Base-by-base conservation (phyloP, 331 rosid species). In the Quercus tomentella region DNA sequence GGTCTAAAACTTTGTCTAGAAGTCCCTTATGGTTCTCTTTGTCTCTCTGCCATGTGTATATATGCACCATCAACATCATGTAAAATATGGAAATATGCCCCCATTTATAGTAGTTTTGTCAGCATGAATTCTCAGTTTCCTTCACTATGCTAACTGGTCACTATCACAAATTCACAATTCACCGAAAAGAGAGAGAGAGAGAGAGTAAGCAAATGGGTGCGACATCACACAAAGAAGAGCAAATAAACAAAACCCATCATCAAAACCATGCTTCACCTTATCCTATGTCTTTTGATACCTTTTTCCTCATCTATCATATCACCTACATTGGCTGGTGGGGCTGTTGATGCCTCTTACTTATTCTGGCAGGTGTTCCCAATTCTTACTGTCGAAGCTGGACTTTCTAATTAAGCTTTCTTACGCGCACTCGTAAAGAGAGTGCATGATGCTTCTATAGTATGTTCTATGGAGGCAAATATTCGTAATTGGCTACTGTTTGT, bases 231-330 rank as follows among this genome's bases (percentile, higher is more conserved):
- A 82, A 81, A 81, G 75, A 87, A 81, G 72, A 70, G 79, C 80
- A 80, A 71, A 35, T 8, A 81, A 66, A 35, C 12, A 81, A 66
- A 86, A 79, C 79, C 52, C 66, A 76, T 74, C 84, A 79, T 75
- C 76, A 80, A 76, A 57, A 72, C 79, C 79, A 76, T 72, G 82
- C 62, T 79, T 31, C 76, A 84, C 82, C 82, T 70, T 76, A 82
- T 77, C 86, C 76, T 55, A 77, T 74, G 80, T 67, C 60, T 74
- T 83, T 55, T 61, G 72, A 23, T 73, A 37, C 85, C 78, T 71
- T 82, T 80, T 81, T 58, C 85, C 76, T 85, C 92, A 89, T 76
- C 92, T 14, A 84, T 93, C 98, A 82, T 85, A 67, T 93, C 93
- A 77, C 71, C 80, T 83, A 56, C 89, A 81, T 76, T 80, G 76